phyloP scores from a whole-genome alignment of 2,329 filamentous ascomycete species.

The Nemania diffusa region DNA sequence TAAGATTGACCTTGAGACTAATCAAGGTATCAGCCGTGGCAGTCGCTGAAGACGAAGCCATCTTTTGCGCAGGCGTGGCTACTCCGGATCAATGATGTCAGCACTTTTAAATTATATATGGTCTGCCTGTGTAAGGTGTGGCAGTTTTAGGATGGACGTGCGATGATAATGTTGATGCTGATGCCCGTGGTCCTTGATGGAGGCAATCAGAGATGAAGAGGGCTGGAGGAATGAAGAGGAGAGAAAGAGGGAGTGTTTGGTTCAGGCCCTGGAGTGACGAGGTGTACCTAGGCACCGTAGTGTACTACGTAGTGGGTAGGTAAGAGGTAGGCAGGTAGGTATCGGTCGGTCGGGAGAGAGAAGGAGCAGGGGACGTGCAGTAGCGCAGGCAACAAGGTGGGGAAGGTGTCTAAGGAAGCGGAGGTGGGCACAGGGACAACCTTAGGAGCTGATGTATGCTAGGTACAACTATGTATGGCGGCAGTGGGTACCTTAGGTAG shows the following conservation, averaged over 20 bases:
- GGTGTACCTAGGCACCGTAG: neutral
- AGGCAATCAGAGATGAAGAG: constrained; percentile 7
- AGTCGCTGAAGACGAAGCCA: constrained; percentile 49
- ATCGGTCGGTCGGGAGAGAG: constrained; percentile 13
- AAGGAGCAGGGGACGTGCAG: constrained; percentile 25
- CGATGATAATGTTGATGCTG: constrained; percentile 23
- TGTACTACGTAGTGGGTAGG: constrained; percentile 10
- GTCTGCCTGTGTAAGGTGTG: neutral
- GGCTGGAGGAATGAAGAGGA: constrained; percentile 11
- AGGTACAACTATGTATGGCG: neutral
- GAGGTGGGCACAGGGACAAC: constrained; percentile 21
- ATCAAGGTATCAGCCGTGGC: constrained; percentile 74
- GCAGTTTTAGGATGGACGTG: constrained; percentile 1
- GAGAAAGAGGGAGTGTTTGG: constrained; percentile 12
- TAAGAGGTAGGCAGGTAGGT: neutral
- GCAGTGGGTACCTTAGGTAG: neutral
- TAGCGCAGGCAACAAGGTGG: constrained; percentile 33
- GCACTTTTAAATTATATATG: neutral
- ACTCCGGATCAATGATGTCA: constrained; percentile 12
- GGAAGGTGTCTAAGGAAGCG: constrained; percentile 18
- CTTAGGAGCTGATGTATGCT: constrained; percentile 1
- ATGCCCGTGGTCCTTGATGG: constrained; percentile 17
- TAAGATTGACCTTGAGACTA: constrained; percentile 84
- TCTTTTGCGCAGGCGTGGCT: constrained; percentile 45
- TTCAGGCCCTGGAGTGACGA: constrained; percentile 27